Conservation (phyloP, 768 basidiomycete genomes). For the Coprinellus micaceus region DNA sequence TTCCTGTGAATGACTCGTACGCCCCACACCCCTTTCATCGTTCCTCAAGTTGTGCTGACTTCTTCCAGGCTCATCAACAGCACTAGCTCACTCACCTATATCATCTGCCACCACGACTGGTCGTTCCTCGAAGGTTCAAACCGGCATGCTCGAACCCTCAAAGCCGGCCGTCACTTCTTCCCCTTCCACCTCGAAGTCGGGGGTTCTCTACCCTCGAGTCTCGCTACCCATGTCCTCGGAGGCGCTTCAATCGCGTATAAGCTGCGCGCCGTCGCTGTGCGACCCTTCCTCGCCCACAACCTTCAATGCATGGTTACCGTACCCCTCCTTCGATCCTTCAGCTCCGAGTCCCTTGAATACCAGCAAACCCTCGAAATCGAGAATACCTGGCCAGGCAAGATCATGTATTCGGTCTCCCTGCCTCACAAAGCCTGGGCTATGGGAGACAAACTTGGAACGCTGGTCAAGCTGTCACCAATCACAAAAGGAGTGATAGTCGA, state of each 20-base stretch:
- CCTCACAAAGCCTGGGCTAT: constrained; percentile 96
- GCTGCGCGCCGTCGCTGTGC: constrained; percentile 78
- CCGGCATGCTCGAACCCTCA: constrained; percentile 79
- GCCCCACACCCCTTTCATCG: constrained; percentile 23
- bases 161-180: constrained; percentile 92
- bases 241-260: constrained; percentile 81
- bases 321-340: constrained; percentile 67
- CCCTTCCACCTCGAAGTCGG: constrained; percentile 88
- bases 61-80: constrained; percentile 39
- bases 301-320: constrained; percentile 62
- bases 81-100: constrained; percentile 48
- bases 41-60: constrained; percentile 10
- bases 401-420: constrained; percentile 92
- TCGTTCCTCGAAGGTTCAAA: constrained; percentile 86
- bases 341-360: constrained; percentile 85
- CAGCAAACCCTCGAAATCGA: constrained; percentile 94
- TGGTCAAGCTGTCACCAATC: constrained; percentile 85
- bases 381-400: constrained; percentile 95
- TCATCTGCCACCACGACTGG: constrained; percentile 83
- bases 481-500: constrained; percentile 78
- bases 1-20: constrained; percentile 54
- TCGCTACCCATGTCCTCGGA: constrained; percentile 51
- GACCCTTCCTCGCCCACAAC: constrained; percentile 53
- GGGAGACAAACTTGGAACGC: constrained; percentile 77
- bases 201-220: constrained; percentile 77